phyloP scores from a whole-genome alignment of 2,329 filamentous ascomycete species.

The Periglandula ipomoeae region DNA sequence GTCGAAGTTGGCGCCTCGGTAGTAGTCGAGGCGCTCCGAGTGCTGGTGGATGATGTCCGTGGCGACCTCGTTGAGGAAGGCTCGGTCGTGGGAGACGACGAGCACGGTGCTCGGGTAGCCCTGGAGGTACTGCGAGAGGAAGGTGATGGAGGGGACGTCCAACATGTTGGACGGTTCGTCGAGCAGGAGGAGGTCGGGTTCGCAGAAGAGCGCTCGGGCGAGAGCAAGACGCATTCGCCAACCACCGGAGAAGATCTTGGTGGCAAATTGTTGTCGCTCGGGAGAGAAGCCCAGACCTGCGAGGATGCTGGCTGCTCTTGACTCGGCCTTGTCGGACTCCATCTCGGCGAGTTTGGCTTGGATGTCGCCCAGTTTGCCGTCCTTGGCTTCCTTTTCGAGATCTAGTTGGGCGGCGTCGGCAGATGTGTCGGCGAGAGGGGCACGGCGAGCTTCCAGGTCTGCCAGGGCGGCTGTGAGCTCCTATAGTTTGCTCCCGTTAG shows the following conservation, averaged over 20 bases:
- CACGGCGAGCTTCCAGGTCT: conserved; percentile 67
- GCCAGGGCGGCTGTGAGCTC: conserved; percentile 72
- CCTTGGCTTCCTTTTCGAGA: conserved; percentile 78
- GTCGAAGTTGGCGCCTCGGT: conserved; percentile 94
- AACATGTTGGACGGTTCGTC: conserved; percentile 99
- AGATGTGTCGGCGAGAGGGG: conserved; percentile 81
- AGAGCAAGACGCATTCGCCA: conserved; percentile 98
- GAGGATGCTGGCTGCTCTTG: conserved; percentile 88
- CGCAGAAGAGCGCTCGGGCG: conserved; percentile 92
- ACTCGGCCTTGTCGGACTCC: conserved; percentile 98
- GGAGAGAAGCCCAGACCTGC: conserved; percentile 94
- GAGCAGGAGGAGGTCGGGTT: conserved; percentile 88
- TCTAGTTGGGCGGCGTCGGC: conserved; percentile 80
- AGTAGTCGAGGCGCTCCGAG: conserved; percentile 95
- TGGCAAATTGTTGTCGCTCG: conserved; percentile 84
- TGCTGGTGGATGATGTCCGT: conserved; percentile 99
- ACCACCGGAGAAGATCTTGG: conserved; percentile 97
- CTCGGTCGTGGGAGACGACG: conserved; percentile 97
- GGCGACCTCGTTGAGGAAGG: conserved; percentile 97
- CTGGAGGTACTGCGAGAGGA: conserved; percentile 92
- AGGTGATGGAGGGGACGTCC: conserved; percentile 99
- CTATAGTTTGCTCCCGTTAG: conserved; percentile 20
- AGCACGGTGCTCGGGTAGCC: conserved; percentile 88
- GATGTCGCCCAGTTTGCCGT: conserved; percentile 83
- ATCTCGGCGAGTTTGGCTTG: conserved; percentile 91